Evolutionary conservation across 2,329 filamentous ascomycete genomes (phyloP).

Genomic region (Exserohilum turcica): DNA sequence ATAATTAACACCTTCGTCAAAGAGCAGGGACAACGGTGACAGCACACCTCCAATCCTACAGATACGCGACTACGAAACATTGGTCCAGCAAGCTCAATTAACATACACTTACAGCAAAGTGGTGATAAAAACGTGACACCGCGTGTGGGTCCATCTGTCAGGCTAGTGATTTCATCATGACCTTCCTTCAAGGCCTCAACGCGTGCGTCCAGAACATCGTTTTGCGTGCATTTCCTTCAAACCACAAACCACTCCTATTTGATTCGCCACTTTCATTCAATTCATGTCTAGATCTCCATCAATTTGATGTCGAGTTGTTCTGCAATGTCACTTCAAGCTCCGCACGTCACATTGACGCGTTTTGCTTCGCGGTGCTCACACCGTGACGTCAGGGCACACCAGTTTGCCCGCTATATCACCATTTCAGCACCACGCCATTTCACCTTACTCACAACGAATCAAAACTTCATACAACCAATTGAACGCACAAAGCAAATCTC

Average conservation of each 20-base stretch:
- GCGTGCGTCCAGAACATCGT: neutral
- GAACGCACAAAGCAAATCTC: conserved; percentile 19
- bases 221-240: neutral
- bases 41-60: neutral
- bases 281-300: neutral
- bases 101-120: neutral
- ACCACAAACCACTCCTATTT: neutral
- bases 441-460: conserved; percentile 2
- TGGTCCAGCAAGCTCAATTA: no score
- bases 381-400: conserved; percentile 33
- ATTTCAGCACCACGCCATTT: conserved; percentile 6
- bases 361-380: conserved; percentile 14
- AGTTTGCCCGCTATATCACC: conserved; percentile 25
- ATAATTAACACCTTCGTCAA: no score
- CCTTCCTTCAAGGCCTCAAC: neutral
- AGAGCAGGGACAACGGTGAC: no score
- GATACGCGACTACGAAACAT: neutral
- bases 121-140: conserved; percentile 11
- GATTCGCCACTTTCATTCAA: neutral
- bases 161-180: conserved; percentile 17
- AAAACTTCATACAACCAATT: conserved; percentile 16
- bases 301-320: neutral
- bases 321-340: conserved; percentile 6
- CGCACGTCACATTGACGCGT: conserved; percentile 31
- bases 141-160: conserved; percentile 6